phyloP scores from a whole-genome alignment of 1,139 yeast species.

The Magnusiomyces suaveolens region DNA sequence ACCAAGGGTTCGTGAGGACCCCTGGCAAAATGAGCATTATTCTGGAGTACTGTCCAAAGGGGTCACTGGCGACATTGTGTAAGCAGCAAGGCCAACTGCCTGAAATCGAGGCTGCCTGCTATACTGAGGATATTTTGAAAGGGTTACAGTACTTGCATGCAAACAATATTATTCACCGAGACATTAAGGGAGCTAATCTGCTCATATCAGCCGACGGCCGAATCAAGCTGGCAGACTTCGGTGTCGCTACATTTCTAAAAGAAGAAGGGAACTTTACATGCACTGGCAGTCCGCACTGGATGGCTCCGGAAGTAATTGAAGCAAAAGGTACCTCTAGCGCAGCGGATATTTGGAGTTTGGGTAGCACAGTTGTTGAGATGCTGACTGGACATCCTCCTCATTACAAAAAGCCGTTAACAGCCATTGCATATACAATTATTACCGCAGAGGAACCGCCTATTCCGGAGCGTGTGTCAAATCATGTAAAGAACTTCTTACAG shows the following conservation, averaged over 20 bases:
- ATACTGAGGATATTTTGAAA: slow-evolving; percentile 70
- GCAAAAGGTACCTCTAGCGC: slow-evolving; percentile 83
- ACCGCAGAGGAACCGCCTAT: slow-evolving; percentile 73
- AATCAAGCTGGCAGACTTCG: slow-evolving; percentile 88
- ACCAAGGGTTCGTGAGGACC: slow-evolving; percentile 70
- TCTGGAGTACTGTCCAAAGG: slow-evolving; percentile 93
- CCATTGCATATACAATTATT: slow-evolving; percentile 87
- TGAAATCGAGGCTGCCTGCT: slow-evolving; percentile 75
- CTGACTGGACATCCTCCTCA: slow-evolving; percentile 50
- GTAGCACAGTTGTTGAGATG: slow-evolving; percentile 84
- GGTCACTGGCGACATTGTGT: slow-evolving; percentile 81
- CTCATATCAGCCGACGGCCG: slow-evolving; percentile 84
- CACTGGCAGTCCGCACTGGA: slow-evolving; percentile 75
- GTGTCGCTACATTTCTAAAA: slow-evolving; percentile 53
- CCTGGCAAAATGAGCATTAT: slow-evolving; percentile 67
- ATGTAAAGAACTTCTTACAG: slow-evolving; percentile 48
- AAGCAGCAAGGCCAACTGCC: slow-evolving; percentile 85
- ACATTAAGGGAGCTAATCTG: slow-evolving; percentile 87
- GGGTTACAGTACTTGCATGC: slow-evolving; percentile 77
- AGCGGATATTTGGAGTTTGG: slow-evolving; percentile 70
- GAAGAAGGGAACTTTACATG: slow-evolving; percentile 24
- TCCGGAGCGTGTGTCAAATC: slow-evolving; percentile 49
- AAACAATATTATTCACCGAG: slow-evolving; percentile 78
- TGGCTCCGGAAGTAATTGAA: slow-evolving; percentile 75
- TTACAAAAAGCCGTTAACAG: slow-evolving; percentile 43